Percentiles rank a stretch among this genome's conserved stretches.
phyloP scores from a whole-genome alignment of 2,329 filamentous ascomycete genomes.

The Diaporthe sp. region DNA sequence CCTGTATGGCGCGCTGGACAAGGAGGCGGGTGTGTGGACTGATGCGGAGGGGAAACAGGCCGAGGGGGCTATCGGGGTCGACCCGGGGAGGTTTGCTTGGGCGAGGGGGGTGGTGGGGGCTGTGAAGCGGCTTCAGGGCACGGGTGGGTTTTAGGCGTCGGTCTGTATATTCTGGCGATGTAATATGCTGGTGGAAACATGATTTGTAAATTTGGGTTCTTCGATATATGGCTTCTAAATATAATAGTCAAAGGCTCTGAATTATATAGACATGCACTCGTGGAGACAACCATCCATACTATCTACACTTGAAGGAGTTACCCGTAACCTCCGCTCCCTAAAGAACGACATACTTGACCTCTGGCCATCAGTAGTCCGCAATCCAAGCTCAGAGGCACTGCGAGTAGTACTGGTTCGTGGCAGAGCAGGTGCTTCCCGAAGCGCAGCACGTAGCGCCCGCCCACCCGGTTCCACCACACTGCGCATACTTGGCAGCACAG shows the following conservation, averaged over 20 bases:
- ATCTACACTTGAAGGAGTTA: background rate
- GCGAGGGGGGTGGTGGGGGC: constrained; percentile 70
- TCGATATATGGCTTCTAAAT: background rate
- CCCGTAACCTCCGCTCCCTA: fast-evolving
- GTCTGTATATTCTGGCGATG: background rate
- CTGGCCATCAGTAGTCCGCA: no score
- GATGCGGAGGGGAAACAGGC: constrained; percentile 65
- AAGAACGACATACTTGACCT: no score
- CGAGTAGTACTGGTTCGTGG: constrained; percentile 45
- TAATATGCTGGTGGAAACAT: background rate
- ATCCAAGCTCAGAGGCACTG: constrained; percentile 41
- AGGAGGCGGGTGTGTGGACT: constrained; percentile 73
- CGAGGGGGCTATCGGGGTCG: constrained; percentile 63
- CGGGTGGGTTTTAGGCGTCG: constrained; percentile 63
- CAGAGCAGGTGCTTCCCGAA: constrained; percentile 42
- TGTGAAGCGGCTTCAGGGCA: constrained; percentile 69
- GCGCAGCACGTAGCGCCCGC: constrained; percentile 44
- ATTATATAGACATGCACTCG: background rate
- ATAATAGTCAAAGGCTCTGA: background rate
- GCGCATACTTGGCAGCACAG: constrained; percentile 37
- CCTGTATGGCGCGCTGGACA: constrained; percentile 66
- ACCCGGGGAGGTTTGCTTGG: constrained; percentile 71
- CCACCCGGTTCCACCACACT: constrained; percentile 43
- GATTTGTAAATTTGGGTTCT: background rate
- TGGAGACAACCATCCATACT: no score